Evolutionary conservation across 2,329 filamentous ascomycete genomes (phyloP).

Genomic region (Ophiobolus disseminans): DNA sequence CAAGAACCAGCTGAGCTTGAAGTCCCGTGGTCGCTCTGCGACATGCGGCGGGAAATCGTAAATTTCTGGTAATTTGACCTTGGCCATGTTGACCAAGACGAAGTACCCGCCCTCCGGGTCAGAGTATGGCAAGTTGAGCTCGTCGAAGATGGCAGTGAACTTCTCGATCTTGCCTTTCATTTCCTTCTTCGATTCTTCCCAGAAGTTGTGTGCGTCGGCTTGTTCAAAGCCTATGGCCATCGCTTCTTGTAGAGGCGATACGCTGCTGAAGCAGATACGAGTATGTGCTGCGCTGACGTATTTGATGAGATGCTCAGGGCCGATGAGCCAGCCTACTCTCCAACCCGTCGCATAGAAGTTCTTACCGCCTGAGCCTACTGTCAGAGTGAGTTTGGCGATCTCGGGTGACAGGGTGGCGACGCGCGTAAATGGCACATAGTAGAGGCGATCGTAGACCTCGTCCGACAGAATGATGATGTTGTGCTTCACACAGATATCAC

Average conservation of each 20-base stretch:
- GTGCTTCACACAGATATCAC: constrained; percentile 87
- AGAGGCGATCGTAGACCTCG: constrained; percentile 87
- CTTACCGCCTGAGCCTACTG: constrained; percentile 95
- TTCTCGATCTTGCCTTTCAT: constrained; percentile 89
- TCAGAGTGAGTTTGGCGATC: constrained; percentile 85
- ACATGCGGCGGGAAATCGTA: constrained; percentile 93
- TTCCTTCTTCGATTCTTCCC: constrained; percentile 80
- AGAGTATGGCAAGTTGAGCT: constrained; percentile 69
- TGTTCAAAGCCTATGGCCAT: constrained; percentile 93
- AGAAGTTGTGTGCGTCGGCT: constrained; percentile 85
- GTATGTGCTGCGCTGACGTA: constrained; percentile 93
- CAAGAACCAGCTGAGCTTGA: constrained; percentile 94
- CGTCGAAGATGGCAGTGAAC: constrained; percentile 73
- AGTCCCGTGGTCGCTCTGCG: constrained; percentile 84
- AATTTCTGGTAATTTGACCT: constrained; percentile 80
- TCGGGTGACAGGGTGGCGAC: constrained; percentile 91
- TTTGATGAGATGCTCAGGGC: constrained; percentile 85
- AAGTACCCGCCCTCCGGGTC: constrained; percentile 98
- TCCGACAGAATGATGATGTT: constrained; percentile 84
- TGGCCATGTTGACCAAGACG: constrained; percentile 89
- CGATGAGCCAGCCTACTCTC: constrained; percentile 95
- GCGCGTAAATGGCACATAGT: constrained; percentile 93
- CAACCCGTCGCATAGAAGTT: constrained; percentile 98
- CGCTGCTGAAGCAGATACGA: constrained; percentile 92
- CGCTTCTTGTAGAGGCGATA: constrained; percentile 92